Evolutionary conservation across 495 filamentous ascomycete species (phyloP).

Genomic region (Neurospora sp.): DNA sequence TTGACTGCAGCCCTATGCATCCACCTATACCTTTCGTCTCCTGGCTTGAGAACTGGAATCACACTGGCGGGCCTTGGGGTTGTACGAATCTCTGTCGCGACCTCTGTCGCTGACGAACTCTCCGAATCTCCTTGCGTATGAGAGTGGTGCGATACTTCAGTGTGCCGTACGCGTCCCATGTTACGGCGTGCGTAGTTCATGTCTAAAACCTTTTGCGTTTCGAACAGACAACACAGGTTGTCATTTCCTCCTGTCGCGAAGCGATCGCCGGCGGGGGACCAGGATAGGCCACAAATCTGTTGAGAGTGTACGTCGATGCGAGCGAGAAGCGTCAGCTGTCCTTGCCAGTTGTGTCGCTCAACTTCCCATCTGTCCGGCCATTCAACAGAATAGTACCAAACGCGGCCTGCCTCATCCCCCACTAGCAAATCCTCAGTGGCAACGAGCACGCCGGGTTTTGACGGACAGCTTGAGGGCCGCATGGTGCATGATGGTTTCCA

Average conservation of each 20-base stretch:
- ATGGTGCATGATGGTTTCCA: conserved; percentile 47
- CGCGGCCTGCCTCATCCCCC: conserved; percentile 74
- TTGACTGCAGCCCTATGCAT: conserved; percentile 83
- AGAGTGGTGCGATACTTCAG: not conserved
- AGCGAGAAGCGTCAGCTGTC: conserved; percentile 66
- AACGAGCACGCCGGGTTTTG: conserved; percentile 27
- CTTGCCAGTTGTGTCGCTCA: conserved; percentile 55
- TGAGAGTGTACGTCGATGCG: conserved; percentile 73
- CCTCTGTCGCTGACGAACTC: conserved; percentile 3
- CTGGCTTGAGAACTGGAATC: conserved; percentile 20
- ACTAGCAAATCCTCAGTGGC: conserved; percentile 74
- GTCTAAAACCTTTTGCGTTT: conserved; percentile 49
- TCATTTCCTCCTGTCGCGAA: conserved; percentile 92
- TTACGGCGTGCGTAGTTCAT: not conserved
- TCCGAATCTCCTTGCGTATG: conserved; percentile 1
- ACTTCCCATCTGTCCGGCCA: conserved; percentile 59
- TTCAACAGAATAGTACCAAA: conserved; percentile 86
- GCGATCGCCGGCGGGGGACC: conserved; percentile 65
- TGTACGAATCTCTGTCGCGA: conserved; percentile 4
- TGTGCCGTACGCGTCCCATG: not conserved
- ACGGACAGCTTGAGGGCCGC: conserved; percentile 27
- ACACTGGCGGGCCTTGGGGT: not conserved
- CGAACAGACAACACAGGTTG: conserved; percentile 77
- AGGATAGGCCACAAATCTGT: conserved; percentile 86
- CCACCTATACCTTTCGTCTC: conserved; percentile 63